phyloP scores from a whole-genome alignment of 176 grass and related monocot genomes.

The Luzula sylvatica region DNA sequence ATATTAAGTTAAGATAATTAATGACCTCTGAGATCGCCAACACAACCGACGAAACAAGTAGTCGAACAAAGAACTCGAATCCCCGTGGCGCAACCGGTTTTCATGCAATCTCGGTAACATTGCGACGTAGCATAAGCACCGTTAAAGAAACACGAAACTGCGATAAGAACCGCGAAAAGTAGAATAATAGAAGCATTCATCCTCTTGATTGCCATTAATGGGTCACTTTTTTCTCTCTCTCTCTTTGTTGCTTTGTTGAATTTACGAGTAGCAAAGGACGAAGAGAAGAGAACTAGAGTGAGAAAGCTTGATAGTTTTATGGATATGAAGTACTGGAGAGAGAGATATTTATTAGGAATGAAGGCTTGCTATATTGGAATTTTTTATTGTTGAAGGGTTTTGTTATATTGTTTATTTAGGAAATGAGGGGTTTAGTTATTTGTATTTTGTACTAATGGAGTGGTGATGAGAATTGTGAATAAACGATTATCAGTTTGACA shows the following conservation, averaged over 20 bases:
- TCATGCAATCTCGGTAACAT: slow-evolving; percentile 11
- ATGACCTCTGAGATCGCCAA: slow-evolving; percentile 17
- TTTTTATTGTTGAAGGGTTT: background rate
- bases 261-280: background rate
- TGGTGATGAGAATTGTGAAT: background rate
- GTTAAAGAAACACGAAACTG: background rate
- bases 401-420: background rate
- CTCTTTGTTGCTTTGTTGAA: background rate
- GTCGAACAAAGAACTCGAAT: slow-evolving; percentile 8
- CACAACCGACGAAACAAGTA: slow-evolving; percentile 12
- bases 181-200: background rate
- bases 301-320: background rate
- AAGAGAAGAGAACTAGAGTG: background rate
- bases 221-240: background rate
- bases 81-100: slow-evolving; percentile 2
- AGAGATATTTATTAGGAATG: slow-evolving; percentile 4
- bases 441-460: background rate
- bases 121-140: background rate
- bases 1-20: background rate
- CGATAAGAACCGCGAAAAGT: background rate
- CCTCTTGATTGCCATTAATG: slow-evolving; percentile 8
- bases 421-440: background rate
- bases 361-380: slow-evolving; percentile 8
- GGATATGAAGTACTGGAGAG: background rate
- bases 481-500: no score